A percentile compares a stretch with the other conserved stretches of the same genome.
These are phyloP conservation scores for Xylaria sp. DNA, from an alignment of 2,329 filamentous ascomycete species.

Conservation along the genomic window DNA sequence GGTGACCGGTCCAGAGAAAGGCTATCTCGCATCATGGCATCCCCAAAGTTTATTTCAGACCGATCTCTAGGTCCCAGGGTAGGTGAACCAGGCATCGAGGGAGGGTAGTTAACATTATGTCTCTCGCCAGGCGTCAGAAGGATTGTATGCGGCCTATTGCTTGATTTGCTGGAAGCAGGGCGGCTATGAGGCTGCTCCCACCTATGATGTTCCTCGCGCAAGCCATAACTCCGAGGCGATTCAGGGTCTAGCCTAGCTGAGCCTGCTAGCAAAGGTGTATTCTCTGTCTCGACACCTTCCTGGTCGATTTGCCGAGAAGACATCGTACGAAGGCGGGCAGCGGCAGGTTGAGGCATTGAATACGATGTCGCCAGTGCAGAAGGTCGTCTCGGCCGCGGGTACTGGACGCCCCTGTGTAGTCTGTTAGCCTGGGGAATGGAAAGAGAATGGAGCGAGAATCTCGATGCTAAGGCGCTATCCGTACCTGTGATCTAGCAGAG, in stretches of 20 bases:
- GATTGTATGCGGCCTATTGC: conserved; percentile 53
- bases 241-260: conserved; percentile 53
- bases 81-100: conserved; percentile 73
- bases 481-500: conserved; percentile 82
- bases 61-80: conserved; percentile 61
- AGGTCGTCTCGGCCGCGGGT: conserved; percentile 71
- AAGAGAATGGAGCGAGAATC: neutral
- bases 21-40: conserved; percentile 77
- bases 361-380: conserved; percentile 56
- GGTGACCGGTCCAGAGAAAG: conserved; percentile 54
- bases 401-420: conserved; percentile 40
- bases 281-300: conserved; percentile 65
- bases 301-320: conserved; percentile 32
- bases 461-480: neutral
- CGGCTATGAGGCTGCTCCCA: conserved; percentile 53
- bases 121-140: conserved; percentile 55
- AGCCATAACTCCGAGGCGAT: conserved; percentile 55
- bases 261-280: conserved; percentile 64
- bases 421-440: neutral
- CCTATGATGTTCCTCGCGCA: conserved; percentile 54
- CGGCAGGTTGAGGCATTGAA: conserved; percentile 37
- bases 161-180: conserved; percentile 63
- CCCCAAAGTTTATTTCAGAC: conserved; percentile 70
- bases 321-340: conserved; percentile 43
- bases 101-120: conserved; percentile 76